Conservation (phyloP, 2,329 filamentous ascomycete species). For the Tolypocladium tundrense region DNA sequence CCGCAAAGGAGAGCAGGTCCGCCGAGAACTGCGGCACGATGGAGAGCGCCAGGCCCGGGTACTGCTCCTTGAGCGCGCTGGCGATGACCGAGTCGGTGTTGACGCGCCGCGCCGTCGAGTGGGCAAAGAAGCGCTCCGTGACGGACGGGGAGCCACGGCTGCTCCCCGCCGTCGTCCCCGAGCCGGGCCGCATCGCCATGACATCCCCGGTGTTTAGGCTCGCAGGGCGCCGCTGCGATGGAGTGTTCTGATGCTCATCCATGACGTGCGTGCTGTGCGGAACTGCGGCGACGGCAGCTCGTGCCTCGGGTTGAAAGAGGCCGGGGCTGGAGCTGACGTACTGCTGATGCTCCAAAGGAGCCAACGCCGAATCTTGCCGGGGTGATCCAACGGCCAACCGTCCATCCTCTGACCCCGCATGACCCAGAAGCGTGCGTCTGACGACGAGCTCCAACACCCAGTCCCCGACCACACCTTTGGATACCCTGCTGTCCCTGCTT, state of each 20-base stretch:
- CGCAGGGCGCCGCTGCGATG: neutral
- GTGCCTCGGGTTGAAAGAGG: neutral
- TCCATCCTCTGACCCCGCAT: too few species aligned
- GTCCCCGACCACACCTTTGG: too few species aligned
- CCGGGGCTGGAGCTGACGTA: neutral
- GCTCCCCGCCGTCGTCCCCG: too few species aligned
- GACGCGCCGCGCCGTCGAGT: slow-evolving; percentile 28
- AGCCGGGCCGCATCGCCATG: neutral
- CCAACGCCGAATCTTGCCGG: neutral
- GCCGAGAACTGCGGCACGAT: slow-evolving; percentile 21
- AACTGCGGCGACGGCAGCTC: too few species aligned
- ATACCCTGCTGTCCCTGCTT: too few species aligned
- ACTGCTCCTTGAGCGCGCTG: slow-evolving; percentile 27
- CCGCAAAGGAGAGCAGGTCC: slow-evolving; percentile 32
- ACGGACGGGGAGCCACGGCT: neutral
- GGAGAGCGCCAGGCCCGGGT: slow-evolving; percentile 31
- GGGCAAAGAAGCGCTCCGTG: slow-evolving; percentile 18
- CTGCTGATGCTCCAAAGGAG: neutral
- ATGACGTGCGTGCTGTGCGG: neutral
- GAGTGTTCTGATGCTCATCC: neutral
- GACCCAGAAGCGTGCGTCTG: too few species aligned
- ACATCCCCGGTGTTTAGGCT: too few species aligned
- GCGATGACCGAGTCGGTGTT: slow-evolving; percentile 33
- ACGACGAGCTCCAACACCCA: too few species aligned
- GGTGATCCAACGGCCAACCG: too few species aligned